Conservation (phyloP, 208 protist genomes). For the Trypanosoma conorhini region DNA sequence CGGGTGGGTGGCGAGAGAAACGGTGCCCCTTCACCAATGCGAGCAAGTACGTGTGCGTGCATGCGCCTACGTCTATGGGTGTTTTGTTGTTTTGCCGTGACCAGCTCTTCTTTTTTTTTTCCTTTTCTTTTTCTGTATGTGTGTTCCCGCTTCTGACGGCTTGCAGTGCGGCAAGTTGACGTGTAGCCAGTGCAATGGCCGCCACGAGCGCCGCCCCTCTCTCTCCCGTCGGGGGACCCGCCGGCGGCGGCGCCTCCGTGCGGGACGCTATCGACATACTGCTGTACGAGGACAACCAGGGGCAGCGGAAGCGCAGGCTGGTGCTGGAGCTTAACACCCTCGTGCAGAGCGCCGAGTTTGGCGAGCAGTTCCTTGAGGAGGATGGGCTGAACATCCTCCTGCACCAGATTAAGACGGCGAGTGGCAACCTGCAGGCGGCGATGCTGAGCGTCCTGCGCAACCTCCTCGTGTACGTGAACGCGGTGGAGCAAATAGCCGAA, state of each 20-base stretch:
- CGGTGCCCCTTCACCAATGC: too few relatives aligned
- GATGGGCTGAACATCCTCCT: conserved; percentile 35
- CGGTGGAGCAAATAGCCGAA: conserved; percentile 40
- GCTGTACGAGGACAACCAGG: conserved; percentile 24
- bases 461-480: conserved; percentile 41
- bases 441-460: conserved; percentile 32
- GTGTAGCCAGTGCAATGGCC: too few relatives aligned
- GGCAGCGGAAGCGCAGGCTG: conserved; percentile 28
- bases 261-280: conserved; percentile 33
- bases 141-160: not conserved
- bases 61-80: too few relatives aligned
- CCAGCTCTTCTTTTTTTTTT: too few relatives aligned
- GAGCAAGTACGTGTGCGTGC: too few relatives aligned
- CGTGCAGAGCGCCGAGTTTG: conserved; percentile 31
- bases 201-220: too few relatives aligned
- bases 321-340: conserved; percentile 30
- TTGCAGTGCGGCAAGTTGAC: not conserved
- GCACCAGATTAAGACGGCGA: conserved; percentile 25
- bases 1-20: too few relatives aligned
- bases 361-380: conserved; percentile 40
- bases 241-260: conserved; percentile 1
- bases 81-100: too few relatives aligned
- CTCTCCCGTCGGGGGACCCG: conserved; percentile 2
- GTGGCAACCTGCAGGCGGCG: conserved; percentile 29
- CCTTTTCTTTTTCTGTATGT: not conserved